Evolutionary conservation across 139 green algal genomes (phyloP).

Genomic region (Diplosphaera chodatii): DNA sequence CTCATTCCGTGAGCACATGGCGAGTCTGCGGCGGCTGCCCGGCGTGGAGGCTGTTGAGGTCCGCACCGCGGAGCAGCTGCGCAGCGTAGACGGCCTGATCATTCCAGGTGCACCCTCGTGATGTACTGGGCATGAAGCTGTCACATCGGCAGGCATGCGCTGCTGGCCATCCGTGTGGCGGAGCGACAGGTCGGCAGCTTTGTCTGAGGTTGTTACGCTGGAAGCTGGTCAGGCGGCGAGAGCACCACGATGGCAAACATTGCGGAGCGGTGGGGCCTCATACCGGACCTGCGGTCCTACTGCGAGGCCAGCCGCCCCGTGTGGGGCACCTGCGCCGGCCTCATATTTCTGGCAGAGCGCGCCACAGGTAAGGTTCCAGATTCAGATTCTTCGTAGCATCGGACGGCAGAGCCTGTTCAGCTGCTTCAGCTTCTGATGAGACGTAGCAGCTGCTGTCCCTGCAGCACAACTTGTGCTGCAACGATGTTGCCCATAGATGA

Average conservation of each 20-base stretch:
- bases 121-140: too few relatives aligned
- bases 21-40: constrained; percentile 43
- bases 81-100: constrained; percentile 70
- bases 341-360: constrained; percentile 94
- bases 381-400: too few relatives aligned
- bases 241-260: constrained; percentile 91
- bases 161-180: too few relatives aligned
- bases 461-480: too few relatives aligned
- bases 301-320: constrained; percentile 48
- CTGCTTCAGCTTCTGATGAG: too few relatives aligned
- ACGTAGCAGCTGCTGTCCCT: too few relatives aligned
- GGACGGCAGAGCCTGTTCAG: too few relatives aligned
- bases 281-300: constrained; percentile 69
- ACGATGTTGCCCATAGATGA: too few relatives aligned
- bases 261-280: constrained; percentile 81
- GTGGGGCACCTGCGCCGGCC: constrained; percentile 96
- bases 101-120: constrained; percentile 71
- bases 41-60: constrained; percentile 77
- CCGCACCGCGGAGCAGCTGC: constrained; percentile 72
- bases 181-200: too few relatives aligned
- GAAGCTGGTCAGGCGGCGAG: constrained; percentile 85
- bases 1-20: constrained; percentile 86
- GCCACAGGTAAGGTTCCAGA: constrained; percentile 24
- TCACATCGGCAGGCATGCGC: too few relatives aligned
- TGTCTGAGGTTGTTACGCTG: too few relatives aligned